Conservation (phyloP, 208 protist genomes). For the Trypanosoma melophagium region DNA sequence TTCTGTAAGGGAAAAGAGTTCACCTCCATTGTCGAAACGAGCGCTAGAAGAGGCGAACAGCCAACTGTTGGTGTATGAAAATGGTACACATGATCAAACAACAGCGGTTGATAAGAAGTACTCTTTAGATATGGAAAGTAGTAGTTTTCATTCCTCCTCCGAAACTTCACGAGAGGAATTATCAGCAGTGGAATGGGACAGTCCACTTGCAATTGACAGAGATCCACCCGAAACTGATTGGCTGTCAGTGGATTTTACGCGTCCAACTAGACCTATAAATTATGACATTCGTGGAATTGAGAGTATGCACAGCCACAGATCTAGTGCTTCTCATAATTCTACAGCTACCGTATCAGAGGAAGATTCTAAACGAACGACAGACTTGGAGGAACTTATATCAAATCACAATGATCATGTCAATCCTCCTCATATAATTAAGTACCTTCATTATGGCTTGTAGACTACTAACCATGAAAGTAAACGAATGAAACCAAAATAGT, state of each 20-base stretch:
- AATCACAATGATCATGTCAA: not conserved
- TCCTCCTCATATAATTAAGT: conserved; percentile 12
- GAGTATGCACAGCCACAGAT: conserved; percentile 1
- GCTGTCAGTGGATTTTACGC: not conserved
- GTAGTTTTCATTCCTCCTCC: conserved; percentile 5
- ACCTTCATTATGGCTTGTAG: conserved; percentile 13
- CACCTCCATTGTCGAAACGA: not conserved
- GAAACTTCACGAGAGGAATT: not conserved
- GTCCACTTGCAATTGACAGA: not conserved
- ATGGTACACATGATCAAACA: not conserved
- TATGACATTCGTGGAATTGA: not conserved
- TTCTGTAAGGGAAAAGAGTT: conserved; percentile 6
- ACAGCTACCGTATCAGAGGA: not conserved
- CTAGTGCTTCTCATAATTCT: not conserved
- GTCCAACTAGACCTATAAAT: conserved; percentile 9
- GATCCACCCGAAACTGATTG: not conserved
- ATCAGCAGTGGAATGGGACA: not conserved
- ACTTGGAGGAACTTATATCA: not conserved
- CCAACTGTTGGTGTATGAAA: not conserved
- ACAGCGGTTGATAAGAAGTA: not conserved
- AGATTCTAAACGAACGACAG: not conserved
- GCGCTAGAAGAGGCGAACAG: not conserved
- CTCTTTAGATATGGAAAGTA: not conserved
- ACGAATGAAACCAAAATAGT: not conserved
- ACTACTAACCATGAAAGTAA: not conserved